phyloP scores from a whole-genome alignment of 2,329 filamentous ascomycete species.

The Lecanicillium sp. region DNA sequence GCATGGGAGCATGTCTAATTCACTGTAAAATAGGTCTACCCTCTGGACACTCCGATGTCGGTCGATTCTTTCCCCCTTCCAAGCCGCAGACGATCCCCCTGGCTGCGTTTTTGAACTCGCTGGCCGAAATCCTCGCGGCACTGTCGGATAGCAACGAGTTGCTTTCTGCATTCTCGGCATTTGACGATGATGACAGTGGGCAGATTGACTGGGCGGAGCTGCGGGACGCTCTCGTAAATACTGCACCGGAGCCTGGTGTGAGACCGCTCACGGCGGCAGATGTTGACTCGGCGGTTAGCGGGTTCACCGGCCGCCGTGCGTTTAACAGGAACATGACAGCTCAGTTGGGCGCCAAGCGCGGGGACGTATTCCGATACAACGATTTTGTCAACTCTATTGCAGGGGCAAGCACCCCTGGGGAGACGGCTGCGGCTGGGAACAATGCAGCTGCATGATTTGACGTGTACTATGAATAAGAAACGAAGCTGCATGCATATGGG shows the following conservation, averaged over 20 bases:
- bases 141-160: constrained; percentile 77
- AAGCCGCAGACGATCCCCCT: constrained; percentile 70
- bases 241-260: constrained; percentile 68
- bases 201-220: constrained; percentile 82
- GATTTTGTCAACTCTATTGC: constrained; percentile 76
- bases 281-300: constrained; percentile 79
- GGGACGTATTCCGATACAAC: constrained; percentile 88
- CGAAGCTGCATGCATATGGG: constrained; percentile 2
- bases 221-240: constrained; percentile 75
- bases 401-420: constrained; percentile 42
- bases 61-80: constrained; percentile 74
- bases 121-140: constrained; percentile 67
- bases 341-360: constrained; percentile 54
- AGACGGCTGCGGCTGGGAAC: constrained; percentile 26
- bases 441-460: constrained; percentile 20
- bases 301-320: constrained; percentile 76
- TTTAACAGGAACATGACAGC: constrained; percentile 61
- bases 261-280: constrained; percentile 61
- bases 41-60: constrained; percentile 62
- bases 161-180: constrained; percentile 84
- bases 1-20: no score
- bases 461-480: background rate
- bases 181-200: constrained; percentile 92
- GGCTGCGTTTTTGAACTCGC: constrained; percentile 75
- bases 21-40: constrained; percentile 59